These are phyloP conservation scores for Piper longum DNA, from an alignment of 164 flowering plant species.

Conservation along the genomic window DNA sequence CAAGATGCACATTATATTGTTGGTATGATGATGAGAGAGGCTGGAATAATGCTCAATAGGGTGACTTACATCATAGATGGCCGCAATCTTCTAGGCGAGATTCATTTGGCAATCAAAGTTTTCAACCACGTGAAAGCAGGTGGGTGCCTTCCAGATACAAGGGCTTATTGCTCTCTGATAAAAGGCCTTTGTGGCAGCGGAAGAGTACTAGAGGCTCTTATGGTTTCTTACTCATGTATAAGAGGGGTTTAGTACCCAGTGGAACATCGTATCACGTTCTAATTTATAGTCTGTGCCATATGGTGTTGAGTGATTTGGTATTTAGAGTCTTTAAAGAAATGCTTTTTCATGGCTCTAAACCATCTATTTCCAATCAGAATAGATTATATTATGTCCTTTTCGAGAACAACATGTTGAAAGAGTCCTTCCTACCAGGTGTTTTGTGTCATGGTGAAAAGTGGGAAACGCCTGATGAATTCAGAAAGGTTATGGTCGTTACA, in stretches of 20 bases:
- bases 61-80: conserved; percentile 46
- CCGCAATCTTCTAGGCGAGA: conserved; percentile 24
- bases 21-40: conserved; percentile 24
- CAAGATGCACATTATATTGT: conserved; percentile 31
- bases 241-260: neutral
- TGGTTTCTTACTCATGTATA: no score
- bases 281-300: neutral
- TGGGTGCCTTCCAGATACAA: conserved; percentile 30
- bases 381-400: conserved; percentile 17
- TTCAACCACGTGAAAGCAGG: conserved; percentile 33
- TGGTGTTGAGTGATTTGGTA: conserved; percentile 19
- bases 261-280: neutral
- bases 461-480: neutral
- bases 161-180: conserved; percentile 30
- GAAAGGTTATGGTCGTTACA: no score
- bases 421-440: neutral
- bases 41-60: conserved; percentile 33
- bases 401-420: conserved; percentile 18
- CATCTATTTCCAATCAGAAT: conserved; percentile 14
- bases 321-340: conserved; percentile 34
- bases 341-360: conserved; percentile 24
- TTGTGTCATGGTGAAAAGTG: neutral
- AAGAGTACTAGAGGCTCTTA: conserved; percentile 34
- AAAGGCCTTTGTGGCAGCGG: conserved; percentile 32
- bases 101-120: conserved; percentile 26